Base-by-base conservation (phyloP, 2,329 filamentous ascomycete species). In the Sodiomyces alkalinus region DNA sequence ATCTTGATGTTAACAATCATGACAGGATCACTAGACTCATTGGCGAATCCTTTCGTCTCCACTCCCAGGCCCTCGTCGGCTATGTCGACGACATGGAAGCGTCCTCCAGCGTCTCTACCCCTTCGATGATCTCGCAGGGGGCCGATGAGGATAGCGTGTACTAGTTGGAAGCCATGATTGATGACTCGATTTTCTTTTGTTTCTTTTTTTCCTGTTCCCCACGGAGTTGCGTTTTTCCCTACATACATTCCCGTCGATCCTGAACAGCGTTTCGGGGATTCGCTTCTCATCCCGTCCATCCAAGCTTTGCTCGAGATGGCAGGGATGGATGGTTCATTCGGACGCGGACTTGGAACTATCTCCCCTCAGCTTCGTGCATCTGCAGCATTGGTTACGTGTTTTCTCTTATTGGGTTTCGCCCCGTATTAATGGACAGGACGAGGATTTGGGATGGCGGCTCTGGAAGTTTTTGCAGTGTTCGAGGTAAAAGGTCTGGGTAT, bases 21-120 rank as follows among this genome's bases (percentile, higher is more conserved):
- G 29, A 15, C 45, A 87, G 81, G 33, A 87, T 92, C 49, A 87
- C 82, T 43, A 85, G 92, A 50, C 73, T 96, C 28, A 93, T 96
- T 80, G 90, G 90, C 45, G 90, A 96, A 57, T 86, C 90, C 29
- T 96, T 98, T 69, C 90, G 92, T 50, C 74, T 94, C 33, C 87
- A 96, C 57, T 81, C 86, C 20, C 86, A 96, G 60, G 86, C 90
- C 40, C 74, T 98, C 19, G 74, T 87, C 40, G 86, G 87, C 52
- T 96, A 93, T 48, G 85, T 94, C 49, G 87, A 94, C 51, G 80
- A 86, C 43, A 62, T 71, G 42, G 72, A 77, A 52, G 71, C 63
- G 41, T 75, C 72, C 41, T 74, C 70, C n/a, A 73, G 70, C 41
- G 71, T 72, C 28, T 76, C 74, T 27, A 77, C 73, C 33, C 74